These are phyloP conservation scores for Nicotiana tabacum DNA, from an alignment of 257 asterid genomes.

Conservation along the genomic window DNA sequence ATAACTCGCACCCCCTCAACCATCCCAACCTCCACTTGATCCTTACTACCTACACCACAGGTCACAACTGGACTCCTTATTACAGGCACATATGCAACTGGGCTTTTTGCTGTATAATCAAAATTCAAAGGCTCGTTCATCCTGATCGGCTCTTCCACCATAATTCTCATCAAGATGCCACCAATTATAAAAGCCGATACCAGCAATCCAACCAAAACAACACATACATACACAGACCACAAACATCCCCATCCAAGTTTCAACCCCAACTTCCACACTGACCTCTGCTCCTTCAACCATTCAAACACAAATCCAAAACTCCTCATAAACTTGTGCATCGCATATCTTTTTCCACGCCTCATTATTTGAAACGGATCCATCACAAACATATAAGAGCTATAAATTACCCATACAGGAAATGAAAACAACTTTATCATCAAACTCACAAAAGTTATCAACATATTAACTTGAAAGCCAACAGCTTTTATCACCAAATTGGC, in stretches of 20 bases:
- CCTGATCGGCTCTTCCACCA: constrained; percentile 73
- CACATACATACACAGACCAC: constrained; percentile 77
- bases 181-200: constrained; percentile 61
- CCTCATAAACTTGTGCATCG: constrained; percentile 22
- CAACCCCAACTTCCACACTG: constrained; percentile 59
- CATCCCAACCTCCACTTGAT: constrained; percentile 30
- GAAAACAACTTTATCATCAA: constrained; percentile 31
- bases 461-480: constrained; percentile 44
- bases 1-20: constrained; percentile 40
- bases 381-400: constrained; percentile 52
- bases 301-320: constrained; percentile 31
- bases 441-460: constrained; percentile 34
- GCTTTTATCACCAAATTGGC: constrained; percentile 50
- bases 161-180: constrained; percentile 45
- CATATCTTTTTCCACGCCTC: constrained; percentile 30
- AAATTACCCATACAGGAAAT: constrained; percentile 44
- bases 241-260: constrained; percentile 85
- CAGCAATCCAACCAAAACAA: constrained; percentile 59
- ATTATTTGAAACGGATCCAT: constrained; percentile 59
- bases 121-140: constrained; percentile 62
- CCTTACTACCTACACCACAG: constrained; percentile 33
- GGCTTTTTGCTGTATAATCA: constrained; percentile 81
- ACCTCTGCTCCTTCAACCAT: constrained; percentile 57
- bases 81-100: constrained; percentile 69
- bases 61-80: constrained; percentile 24